phyloP scores from a whole-genome alignment of 768 basidiomycete species.

The Mrakia gelida region DNA sequence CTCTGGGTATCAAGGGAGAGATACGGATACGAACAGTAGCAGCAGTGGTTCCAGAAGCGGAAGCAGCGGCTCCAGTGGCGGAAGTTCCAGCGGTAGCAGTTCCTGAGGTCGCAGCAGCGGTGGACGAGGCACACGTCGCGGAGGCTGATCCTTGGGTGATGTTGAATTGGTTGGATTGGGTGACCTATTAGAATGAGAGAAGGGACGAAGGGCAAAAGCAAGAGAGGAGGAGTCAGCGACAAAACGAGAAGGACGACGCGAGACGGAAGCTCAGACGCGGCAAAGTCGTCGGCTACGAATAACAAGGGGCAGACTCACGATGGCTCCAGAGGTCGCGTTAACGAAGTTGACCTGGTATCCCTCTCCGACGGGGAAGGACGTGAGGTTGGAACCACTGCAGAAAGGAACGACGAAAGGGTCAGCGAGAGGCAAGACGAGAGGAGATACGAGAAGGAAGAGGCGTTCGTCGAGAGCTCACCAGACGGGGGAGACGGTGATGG shows the following conservation, averaged over 20 bases:
- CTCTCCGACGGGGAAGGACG: neutral
- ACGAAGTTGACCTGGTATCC: conserved; percentile 9
- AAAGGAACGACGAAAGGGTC: neutral
- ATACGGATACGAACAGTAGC: neutral
- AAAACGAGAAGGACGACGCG: neutral
- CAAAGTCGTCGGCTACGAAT: too few species aligned
- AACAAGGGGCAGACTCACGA: too few species aligned
- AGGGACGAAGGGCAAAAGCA: neutral
- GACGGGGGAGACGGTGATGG: neutral
- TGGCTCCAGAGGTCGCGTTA: neutral
- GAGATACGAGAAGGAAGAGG: neutral
- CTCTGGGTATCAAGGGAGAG: too few species aligned
- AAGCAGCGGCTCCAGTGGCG: neutral
- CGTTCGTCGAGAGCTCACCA: conserved; percentile 7
- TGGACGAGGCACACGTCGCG: neutral
- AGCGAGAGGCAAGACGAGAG: neutral
- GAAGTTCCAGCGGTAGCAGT: neutral
- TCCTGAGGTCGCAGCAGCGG: neutral
- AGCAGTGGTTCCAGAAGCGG: neutral
- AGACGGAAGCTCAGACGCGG: neutral
- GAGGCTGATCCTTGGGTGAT: neutral
- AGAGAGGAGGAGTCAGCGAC: neutral
- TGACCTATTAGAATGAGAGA: neutral
- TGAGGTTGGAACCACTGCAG: neutral
- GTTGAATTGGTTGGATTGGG: conserved; percentile 16